phyloP scores from a whole-genome alignment of 805 yeast genomes.

The Candida ipomoeae region DNA sequence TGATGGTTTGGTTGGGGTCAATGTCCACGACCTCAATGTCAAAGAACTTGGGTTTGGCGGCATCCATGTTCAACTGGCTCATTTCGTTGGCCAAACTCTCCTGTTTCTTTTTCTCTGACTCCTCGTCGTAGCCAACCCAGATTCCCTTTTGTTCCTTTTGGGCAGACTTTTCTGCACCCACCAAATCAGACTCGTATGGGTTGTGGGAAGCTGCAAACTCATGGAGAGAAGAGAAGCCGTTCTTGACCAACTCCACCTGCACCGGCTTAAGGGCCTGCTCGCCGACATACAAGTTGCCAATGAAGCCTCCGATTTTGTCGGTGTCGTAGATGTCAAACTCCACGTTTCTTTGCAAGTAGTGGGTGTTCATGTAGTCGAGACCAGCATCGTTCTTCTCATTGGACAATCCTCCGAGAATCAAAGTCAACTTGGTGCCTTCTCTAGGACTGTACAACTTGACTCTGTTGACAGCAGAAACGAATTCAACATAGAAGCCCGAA shows the following conservation, averaged over 20 bases:
- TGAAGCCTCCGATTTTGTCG: conserved; percentile 78
- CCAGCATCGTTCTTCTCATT: conserved; percentile 43
- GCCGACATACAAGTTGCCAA: conserved; percentile 61
- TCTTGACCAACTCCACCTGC: conserved; percentile 52
- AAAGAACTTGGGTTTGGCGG: conserved; percentile 40
- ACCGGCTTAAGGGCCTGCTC: conserved; percentile 47
- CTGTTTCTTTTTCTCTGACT: conserved; percentile 31
- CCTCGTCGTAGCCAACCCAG: conserved; percentile 58
- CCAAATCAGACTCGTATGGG: conserved; percentile 49
- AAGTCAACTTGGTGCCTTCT: conserved; percentile 64
- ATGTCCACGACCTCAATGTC: conserved; percentile 55
- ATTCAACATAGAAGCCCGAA: conserved; percentile 65
- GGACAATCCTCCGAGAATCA: conserved; percentile 73
- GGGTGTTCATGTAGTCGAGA: conserved; percentile 47
- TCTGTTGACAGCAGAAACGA: conserved; percentile 63
- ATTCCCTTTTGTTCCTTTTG: conserved; percentile 51
- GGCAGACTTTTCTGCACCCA: conserved; percentile 62
- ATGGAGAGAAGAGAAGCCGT: conserved; percentile 64
- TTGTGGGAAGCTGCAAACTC: conserved; percentile 60
- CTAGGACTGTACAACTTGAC: conserved; percentile 63
- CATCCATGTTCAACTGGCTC: conserved; percentile 20
- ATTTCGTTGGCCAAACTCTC: conserved; percentile 21
- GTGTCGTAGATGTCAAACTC: conserved; percentile 62
- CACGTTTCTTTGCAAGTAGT: conserved; percentile 68
- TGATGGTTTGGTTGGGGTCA: conserved; percentile 29